These are phyloP conservation scores for Hanseniaspora sp. DNA, from an alignment of 1,139 yeast genomes.

Conservation along the genomic window DNA sequence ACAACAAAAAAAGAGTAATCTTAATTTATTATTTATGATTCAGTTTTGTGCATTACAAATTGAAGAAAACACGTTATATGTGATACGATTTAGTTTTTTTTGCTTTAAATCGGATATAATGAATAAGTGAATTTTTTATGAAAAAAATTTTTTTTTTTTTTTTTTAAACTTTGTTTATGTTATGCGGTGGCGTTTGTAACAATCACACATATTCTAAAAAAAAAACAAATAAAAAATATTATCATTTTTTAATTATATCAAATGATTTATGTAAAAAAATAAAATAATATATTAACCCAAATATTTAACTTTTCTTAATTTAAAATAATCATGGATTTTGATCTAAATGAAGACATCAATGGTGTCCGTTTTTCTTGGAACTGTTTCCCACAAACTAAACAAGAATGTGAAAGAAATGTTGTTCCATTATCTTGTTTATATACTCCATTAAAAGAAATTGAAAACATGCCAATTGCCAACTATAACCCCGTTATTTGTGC, in stretches of 20 bases:
- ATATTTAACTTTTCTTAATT: background rate
- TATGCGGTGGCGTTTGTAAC: no score
- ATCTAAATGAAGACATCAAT: conserved; percentile 72
- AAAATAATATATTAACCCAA: no score
- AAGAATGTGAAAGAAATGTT: conserved; percentile 83
- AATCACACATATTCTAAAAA: no score
- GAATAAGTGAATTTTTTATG: conserved; percentile 51
- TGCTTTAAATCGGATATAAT: conserved; percentile 22
- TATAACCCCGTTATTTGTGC: conserved; percentile 88
- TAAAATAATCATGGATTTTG: conserved; percentile 47
- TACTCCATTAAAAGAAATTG: conserved; percentile 77
- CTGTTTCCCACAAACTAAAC: conserved; percentile 74
- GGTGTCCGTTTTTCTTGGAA: conserved; percentile 92
- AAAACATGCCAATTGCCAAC: conserved; percentile 67
- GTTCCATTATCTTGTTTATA: conserved; percentile 91
- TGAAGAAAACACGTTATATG: no score
- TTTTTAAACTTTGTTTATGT: background rate
- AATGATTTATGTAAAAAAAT: no score
- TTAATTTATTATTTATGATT: no score
- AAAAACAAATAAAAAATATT: no score
- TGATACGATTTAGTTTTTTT: background rate
- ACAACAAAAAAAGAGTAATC: no score
- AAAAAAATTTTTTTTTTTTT: background rate
- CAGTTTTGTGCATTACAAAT: no score
- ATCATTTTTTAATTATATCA: no score